Evolutionary conservation across 371 early-diverging fungal genomes (phyloP).

Genomic region (Mortierella polycephala): DNA sequence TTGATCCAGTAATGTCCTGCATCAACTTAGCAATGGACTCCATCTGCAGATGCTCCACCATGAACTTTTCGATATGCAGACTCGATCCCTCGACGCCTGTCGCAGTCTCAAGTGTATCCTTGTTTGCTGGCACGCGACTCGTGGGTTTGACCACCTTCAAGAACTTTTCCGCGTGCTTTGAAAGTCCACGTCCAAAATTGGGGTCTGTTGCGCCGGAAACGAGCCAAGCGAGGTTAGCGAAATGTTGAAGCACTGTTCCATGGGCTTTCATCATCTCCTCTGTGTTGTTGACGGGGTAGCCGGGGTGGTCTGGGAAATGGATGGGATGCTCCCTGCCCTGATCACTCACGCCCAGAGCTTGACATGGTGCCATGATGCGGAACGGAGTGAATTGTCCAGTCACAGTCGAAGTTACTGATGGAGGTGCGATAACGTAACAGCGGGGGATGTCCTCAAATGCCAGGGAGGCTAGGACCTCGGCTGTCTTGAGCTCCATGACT

Average conservation of each 20-base stretch:
- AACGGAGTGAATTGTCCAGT: constrained; percentile 29
- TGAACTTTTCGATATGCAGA: constrained; percentile 37
- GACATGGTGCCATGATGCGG: constrained; percentile 39
- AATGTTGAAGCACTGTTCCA: constrained; percentile 39
- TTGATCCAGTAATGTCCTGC: constrained; percentile 43
- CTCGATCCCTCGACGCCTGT: constrained; percentile 27
- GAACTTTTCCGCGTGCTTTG: constrained; percentile 36
- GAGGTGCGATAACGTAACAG: constrained; percentile 32
- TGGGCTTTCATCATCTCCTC: constrained; percentile 39
- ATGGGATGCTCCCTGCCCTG: constrained; percentile 10
- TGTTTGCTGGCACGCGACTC: constrained; percentile 12
- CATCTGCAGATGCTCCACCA: constrained; percentile 40
- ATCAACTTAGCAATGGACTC: constrained; percentile 24
- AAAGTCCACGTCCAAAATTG: constrained; percentile 11
- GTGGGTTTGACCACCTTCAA: constrained; percentile 25
- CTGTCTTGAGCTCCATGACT: constrained; percentile 32
- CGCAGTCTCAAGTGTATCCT: constrained; percentile 18
- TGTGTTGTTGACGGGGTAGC: constrained; percentile 30
- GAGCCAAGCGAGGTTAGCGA: constrained; percentile 33
- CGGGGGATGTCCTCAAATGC: constrained; percentile 43
- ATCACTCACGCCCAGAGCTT: constrained; percentile 33
- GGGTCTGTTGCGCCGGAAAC: constrained; percentile 27
- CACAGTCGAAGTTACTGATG: constrained; percentile 4
- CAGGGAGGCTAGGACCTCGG: constrained; percentile 33
- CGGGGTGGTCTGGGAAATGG: constrained; percentile 39